These are phyloP conservation scores for Neofusicoccum umdonicola DNA, from an alignment of 2,329 filamentous ascomycete genomes.

Conservation along the genomic window DNA sequence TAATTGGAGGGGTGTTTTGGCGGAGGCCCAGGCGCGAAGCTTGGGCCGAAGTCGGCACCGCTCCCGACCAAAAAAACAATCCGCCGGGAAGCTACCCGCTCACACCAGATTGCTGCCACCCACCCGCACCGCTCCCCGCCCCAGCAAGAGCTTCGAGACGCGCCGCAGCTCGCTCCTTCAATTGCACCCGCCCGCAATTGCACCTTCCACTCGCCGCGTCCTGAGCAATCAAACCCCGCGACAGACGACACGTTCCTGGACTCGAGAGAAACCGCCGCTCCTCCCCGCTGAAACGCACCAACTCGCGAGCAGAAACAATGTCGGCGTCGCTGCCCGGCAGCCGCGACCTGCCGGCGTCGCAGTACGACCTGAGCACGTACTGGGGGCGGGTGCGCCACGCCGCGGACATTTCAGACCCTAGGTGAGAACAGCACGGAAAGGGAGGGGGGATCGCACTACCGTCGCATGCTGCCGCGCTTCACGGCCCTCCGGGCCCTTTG, in stretches of 20 bases:
- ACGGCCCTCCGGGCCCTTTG: too few relatives aligned
- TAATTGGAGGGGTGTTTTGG: not conserved
- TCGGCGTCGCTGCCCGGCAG: constrained; percentile 61
- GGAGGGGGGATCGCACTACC: too few relatives aligned
- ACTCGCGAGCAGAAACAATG: constrained; percentile 41
- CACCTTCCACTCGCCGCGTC: too few relatives aligned
- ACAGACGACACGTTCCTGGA: too few relatives aligned
- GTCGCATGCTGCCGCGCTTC: too few relatives aligned
- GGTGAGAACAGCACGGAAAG: constrained; percentile 59
- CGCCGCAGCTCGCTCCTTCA: too few relatives aligned
- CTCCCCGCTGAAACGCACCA: too few relatives aligned
- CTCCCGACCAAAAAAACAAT: not conserved
- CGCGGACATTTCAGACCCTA: constrained; percentile 87
- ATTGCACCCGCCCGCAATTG: too few relatives aligned
- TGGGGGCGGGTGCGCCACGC: constrained; percentile 92
- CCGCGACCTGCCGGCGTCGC: constrained; percentile 84
- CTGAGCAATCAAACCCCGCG: too few relatives aligned
- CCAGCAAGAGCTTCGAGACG: not conserved
- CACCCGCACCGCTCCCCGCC: not conserved
- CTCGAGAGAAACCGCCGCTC: too few relatives aligned
- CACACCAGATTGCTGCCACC: not conserved
- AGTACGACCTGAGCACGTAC: constrained; percentile 90
- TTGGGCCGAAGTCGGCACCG: constrained; percentile 6
- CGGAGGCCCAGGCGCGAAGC: not conserved
- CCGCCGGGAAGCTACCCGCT: not conserved